Base-by-base conservation (phyloP, 306 rosid genomes). In the Crotalaria pallida region DNA sequence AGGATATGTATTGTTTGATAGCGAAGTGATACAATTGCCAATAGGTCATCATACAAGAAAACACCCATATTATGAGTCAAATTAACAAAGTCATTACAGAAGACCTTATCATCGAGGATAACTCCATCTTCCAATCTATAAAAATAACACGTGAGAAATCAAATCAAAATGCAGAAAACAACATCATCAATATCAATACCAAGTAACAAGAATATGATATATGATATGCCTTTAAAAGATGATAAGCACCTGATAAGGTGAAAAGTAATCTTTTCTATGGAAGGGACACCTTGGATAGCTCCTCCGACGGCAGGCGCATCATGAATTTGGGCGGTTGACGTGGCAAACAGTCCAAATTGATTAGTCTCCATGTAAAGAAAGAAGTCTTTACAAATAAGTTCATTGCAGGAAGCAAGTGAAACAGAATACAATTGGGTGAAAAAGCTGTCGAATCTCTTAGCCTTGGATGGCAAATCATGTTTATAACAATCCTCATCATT, bases 21-120 rank as follows among this genome's bases (percentile, higher is more conserved):
- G 73, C 97, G 99, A 80, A 94, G 89, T 56, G 99, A 94, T 56
- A 91, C 96, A 73, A 94, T 89, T 27, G 99, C 95, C 84, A 94
- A 81, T 51, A 94, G 84, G 83, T 94, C 99, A 77, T 94, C 99
- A 56, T 94, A 89, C 86, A 94, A 85, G 88, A 85, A 94, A 85
- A 87, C 99, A 12, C 97, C 99, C 85, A 81, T 77, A 73, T 94
- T 94, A 80, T 88, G 91, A 43, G 89, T 78, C 80, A 94, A 83
- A 78, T 88, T 87, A 67, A 94, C 88, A 75, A 84, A 94, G 85
- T 94, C 99, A 71, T 91, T 81, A 73, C 80, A 80, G 80, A 91
- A 90, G 72, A 84, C 83, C 82, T 86, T 91, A 84, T 80, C 87
- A 71, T 94, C 99, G 79, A 94, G 85, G 62, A 83, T 67, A 67